Evolutionary conservation across 2,329 filamentous ascomycete genomes (phyloP).

Genomic region (Dothideomycetes sp.): DNA sequence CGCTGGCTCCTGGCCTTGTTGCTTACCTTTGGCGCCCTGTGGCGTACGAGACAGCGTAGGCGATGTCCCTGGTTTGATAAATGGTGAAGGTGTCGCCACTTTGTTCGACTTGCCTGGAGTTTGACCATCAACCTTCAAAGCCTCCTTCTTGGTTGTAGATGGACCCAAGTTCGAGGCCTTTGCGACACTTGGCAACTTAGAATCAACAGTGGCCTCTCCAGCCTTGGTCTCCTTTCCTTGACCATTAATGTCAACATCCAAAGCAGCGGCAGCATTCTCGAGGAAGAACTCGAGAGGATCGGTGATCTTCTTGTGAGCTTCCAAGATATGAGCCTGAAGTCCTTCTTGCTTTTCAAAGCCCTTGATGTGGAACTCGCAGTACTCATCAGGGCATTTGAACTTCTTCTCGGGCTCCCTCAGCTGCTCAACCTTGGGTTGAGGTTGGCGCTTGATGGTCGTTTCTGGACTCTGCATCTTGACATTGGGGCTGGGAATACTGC

Average conservation of each 20-base stretch:
- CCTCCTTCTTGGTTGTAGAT: conserved; percentile 20
- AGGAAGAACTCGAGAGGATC: conserved; percentile 49
- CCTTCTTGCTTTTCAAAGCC: conserved; percentile 48
- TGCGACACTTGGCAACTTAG: conserved; percentile 11
- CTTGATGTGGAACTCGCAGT: conserved; percentile 44
- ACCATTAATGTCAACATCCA: conserved; percentile 41
- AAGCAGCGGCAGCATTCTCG: conserved; percentile 40
- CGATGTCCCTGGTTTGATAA: conserved; percentile 17
- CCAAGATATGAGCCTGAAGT: conserved; percentile 45
- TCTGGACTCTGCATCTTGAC: conserved; percentile 35
- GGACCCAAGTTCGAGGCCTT: conserved; percentile 20
- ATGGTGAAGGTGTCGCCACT: conserved; percentile 21
- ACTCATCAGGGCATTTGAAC: conserved; percentile 43
- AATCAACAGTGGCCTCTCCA: conserved; percentile 19
- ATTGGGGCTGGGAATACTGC: conserved; percentile 31
- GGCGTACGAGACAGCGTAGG: conserved; percentile 12
- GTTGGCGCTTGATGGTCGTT: conserved; percentile 36
- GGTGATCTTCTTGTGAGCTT: conserved; percentile 44
- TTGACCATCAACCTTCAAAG: conserved; percentile 23
- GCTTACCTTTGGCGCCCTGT: conserved; percentile 16
- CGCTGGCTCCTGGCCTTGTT: conserved; percentile 17
- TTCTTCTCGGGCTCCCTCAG: conserved; percentile 34
- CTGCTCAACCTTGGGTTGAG: conserved; percentile 26
- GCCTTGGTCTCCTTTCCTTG: conserved; percentile 29
- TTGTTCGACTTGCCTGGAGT: conserved; percentile 23